Evolutionary conservation across 1,139 yeast species (phyloP), one percentile per base, ranked within the genome.

Genomic region (Magnusiomyces magnusii): DNA sequence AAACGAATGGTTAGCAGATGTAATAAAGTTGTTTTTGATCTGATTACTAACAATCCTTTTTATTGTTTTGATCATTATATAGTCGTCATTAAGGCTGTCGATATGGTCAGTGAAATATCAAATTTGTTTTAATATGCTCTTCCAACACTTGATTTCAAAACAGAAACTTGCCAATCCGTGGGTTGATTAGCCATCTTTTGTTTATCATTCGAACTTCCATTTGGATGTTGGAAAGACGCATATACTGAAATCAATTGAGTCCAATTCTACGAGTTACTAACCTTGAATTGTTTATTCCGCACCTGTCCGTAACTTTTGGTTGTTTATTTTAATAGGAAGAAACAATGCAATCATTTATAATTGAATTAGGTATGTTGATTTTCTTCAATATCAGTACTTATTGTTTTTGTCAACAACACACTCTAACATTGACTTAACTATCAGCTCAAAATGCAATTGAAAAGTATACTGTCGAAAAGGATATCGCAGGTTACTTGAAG

Each of bases 401-500:
- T 7, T 41, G 3, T 41, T 41, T 17, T 41, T n/a, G 17, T 10
- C 10, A 41, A 5, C 28, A 55, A 28, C 24, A 19, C 2, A 7
- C 47, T 21, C 23, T 34, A 36, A 47, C 36, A 34, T 10, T 54
- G n/a, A n/a, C 44, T 10, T 9, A 39, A 10, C 19, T 17, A n/a
- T 80, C 56, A 89, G 85, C 60, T 73, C 84, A 66, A 86, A 83
- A 69, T 60, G 86, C 85, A 57, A 73, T 86, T 62, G 79, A 86
- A 13, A 72, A 76, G 59, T 81, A 80, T 62, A 83, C 88, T 2
- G 70, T 79, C 42, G 80, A 78, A 58, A 75, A 75, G 65, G 97
- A 92, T 64, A 79, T 90, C 54, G 97, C 99, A 19, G 84, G 90
- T 0, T 80, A 76, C 63, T 76, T 92, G 64, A 93, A 93, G 76